phyloP scores from a whole-genome alignment of 2,329 filamentous ascomycete genomes.

The Thelonectria olida region DNA sequence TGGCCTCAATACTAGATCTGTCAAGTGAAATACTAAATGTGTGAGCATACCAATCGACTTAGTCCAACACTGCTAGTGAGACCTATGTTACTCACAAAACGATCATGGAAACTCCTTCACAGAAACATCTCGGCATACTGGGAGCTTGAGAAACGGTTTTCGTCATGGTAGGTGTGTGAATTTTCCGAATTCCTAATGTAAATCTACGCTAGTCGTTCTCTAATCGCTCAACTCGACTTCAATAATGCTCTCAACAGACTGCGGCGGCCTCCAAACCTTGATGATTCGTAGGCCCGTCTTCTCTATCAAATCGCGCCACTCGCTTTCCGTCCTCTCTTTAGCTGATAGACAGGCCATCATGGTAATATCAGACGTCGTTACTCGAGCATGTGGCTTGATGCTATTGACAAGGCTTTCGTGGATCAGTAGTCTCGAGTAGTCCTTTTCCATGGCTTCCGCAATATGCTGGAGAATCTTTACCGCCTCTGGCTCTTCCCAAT shows the following conservation, averaged over 20 bases:
- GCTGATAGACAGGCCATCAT: constrained; percentile 46
- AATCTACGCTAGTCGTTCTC: no score
- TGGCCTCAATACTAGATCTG: no score
- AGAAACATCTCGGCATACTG: no score
- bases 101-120: no score
- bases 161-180: no score
- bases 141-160: no score
- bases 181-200: no score
- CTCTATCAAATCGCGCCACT: constrained; percentile 42
- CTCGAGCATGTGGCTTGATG: constrained; percentile 39
- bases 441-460: constrained; percentile 37
- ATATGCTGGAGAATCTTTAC: constrained; percentile 43
- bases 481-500: constrained; percentile 55
- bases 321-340: constrained; percentile 44
- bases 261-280: constrained; percentile 43
- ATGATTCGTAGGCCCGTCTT: constrained; percentile 39
- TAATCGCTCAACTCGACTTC: constrained; percentile 26
- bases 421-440: constrained; percentile 49
- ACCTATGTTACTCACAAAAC: no score
- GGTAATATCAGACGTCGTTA: constrained; percentile 46
- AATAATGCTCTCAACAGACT: constrained; percentile 43
- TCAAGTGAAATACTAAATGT: no score
- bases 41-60: no score
- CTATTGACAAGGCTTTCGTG: constrained; percentile 48
- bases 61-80: no score